A percentile compares a stretch with the other conserved stretches of the same genome.
Evolutionary conservation across 23 red algal species (phyloP).

Genomic region (Agarophyton chilense): DNA sequence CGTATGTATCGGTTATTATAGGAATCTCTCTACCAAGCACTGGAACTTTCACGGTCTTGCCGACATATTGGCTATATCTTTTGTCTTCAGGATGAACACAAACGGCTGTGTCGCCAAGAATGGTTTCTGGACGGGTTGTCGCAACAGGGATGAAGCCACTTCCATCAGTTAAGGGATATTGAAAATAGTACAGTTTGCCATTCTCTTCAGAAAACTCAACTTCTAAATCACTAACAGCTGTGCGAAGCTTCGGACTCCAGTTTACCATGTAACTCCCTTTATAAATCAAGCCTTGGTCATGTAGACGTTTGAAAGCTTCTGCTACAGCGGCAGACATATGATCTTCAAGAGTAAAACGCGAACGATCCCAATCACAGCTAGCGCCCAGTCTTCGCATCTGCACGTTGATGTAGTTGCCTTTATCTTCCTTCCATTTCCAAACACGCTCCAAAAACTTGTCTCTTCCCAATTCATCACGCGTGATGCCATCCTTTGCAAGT

Average conservation of each 20-base stretch:
- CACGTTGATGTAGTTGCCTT: constrained; percentile 93
- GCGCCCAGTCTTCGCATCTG: constrained; percentile 94
- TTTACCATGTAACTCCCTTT: constrained; percentile 97
- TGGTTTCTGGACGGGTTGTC: constrained; percentile 94
- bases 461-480: constrained; percentile 71
- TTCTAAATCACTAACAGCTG: constrained; percentile 96
- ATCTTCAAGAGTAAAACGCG: constrained; percentile 87
- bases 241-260: constrained; percentile 93
- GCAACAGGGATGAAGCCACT: constrained; percentile 86
- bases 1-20: constrained; percentile 88
- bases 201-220: constrained; percentile 94
- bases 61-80: constrained; percentile 78
- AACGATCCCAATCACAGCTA: constrained; percentile 91
- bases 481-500: constrained; percentile 56
- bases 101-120: constrained; percentile 93
- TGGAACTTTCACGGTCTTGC: constrained; percentile 75
- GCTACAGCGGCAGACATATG: constrained; percentile 67
- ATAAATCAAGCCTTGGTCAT: constrained; percentile 91
- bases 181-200: constrained; percentile 95
- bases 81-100: constrained; percentile 94
- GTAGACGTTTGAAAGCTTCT: constrained; percentile 92
- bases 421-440: constrained; percentile 97
- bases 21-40: constrained; percentile 80
- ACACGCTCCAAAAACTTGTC: constrained; percentile 92
- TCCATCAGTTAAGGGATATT: constrained; percentile 72